Conservation (phyloP, 2,329 filamentous ascomycete genomes). For the Colletotrichum sp. region DNA sequence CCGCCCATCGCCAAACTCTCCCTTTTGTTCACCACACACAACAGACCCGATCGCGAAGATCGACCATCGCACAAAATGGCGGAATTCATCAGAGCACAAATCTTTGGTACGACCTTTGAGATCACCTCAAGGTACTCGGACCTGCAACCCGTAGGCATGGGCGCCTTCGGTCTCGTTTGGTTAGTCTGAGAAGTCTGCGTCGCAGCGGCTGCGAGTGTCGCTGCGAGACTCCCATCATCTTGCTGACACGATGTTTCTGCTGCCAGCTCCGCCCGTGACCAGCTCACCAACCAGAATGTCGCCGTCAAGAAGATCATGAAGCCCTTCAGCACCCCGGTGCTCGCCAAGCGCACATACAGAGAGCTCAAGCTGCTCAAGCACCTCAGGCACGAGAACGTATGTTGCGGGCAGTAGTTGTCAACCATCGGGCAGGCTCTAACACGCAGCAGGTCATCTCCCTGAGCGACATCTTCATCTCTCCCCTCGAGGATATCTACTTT, state of each 20-base stretch:
- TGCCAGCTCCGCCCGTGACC: conserved; percentile 89
- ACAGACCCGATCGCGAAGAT: conserved; percentile 3
- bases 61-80: conserved; percentile 72
- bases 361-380: conserved; percentile 98
- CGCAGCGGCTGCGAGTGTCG: neutral
- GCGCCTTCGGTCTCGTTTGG: conserved; percentile 98
- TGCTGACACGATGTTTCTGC: neutral
- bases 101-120: conserved; percentile 99
- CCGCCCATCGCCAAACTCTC: neutral
- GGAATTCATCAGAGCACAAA: conserved; percentile 98
- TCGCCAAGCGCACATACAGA: conserved; percentile 96
- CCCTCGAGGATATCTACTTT: conserved; percentile 98
- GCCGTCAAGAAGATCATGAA: conserved; percentile 99
- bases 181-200: conserved; percentile 50
- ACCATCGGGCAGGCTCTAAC: conserved; percentile 22
- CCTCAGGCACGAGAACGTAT: conserved; percentile 92
- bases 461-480: conserved; percentile 99
- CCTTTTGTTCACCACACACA: neutral
- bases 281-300: conserved; percentile 95
- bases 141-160: conserved; percentile 98
- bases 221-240: neutral
- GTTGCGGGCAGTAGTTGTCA: conserved; percentile 17
- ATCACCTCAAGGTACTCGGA: conserved; percentile 99
- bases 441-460: conserved; percentile 84
- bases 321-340: conserved; percentile 98